phyloP scores from a whole-genome alignment of 257 asterid genomes.

The Fraxinus pennsylvanica region DNA sequence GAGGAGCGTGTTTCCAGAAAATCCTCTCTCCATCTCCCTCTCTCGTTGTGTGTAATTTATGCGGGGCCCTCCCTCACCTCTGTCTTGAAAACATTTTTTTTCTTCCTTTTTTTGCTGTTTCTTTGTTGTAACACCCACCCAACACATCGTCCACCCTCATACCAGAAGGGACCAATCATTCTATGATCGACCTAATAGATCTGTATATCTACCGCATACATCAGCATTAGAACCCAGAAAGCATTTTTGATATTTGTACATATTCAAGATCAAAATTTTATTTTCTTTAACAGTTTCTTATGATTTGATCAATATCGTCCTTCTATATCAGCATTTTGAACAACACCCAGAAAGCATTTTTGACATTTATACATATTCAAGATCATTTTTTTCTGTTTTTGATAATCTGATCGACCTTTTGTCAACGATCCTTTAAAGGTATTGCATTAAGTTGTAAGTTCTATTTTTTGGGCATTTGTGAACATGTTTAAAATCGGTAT shows the following conservation, averaged over 20 bases:
- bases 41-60: constrained; percentile 35
- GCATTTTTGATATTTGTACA: constrained; percentile 16
- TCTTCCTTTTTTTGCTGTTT: constrained; percentile 26
- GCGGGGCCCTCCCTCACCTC: constrained; percentile 41
- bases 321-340: constrained; percentile 22
- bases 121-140: constrained; percentile 46
- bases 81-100: constrained; percentile 30
- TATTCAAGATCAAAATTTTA: constrained; percentile 21
- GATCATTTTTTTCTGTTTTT: not conserved
- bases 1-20: constrained; percentile 58
- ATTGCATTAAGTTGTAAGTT: constrained; percentile 3
- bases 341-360: constrained; percentile 10
- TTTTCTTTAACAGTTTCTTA: constrained; percentile 13
- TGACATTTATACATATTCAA: constrained; percentile 10
- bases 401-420: constrained; percentile 20
- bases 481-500: not conserved
- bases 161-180: constrained; percentile 35
- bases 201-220: constrained; percentile 18
- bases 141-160: constrained; percentile 46
- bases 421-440: constrained; percentile 35
- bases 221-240: not conserved
- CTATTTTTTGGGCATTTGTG: not conserved
- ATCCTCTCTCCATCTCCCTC: constrained; percentile 19
- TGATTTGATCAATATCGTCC: constrained; percentile 29
- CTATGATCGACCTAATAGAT: constrained; percentile 34